Evolutionary conservation across 768 basidiomycete genomes (phyloP).

Genomic region (Lepiota subincarnata): DNA sequence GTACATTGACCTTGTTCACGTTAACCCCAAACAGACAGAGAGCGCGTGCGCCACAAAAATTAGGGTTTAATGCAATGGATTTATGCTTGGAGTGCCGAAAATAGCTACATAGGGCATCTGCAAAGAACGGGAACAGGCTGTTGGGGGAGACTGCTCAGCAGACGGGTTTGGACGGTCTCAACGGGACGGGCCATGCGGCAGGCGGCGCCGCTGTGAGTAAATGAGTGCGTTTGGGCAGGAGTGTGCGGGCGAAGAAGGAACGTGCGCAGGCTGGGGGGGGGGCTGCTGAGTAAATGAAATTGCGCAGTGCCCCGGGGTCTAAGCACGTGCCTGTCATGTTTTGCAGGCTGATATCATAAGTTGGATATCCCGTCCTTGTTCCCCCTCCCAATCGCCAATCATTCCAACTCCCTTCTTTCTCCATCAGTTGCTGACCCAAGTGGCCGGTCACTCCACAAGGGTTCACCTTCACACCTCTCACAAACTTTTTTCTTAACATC

Average conservation of each 20-base stretch:
- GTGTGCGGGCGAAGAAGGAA: background rate
- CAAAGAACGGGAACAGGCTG: no score
- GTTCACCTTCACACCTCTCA: background rate
- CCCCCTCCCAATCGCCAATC: background rate
- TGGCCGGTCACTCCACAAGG: background rate
- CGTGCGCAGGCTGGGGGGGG: background rate
- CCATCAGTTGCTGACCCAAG: background rate
- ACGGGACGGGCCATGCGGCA: no score
- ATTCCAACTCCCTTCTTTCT: background rate
- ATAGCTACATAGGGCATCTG: no score
- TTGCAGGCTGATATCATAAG: constrained; percentile 9
- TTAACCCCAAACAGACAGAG: no score
- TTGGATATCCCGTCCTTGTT: constrained; percentile 1
- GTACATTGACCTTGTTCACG: no score
- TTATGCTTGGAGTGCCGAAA: no score
- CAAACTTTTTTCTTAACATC: background rate
- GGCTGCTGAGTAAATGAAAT: background rate
- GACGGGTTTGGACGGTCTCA: no score
- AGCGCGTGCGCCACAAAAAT: no score
- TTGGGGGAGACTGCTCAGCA: no score
- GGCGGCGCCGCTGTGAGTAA: no score
- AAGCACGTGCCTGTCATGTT: constrained; percentile 5
- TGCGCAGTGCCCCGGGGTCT: constrained; percentile 11
- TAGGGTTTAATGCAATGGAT: no score
- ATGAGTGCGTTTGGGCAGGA: background rate